Conservation (phyloP, 306 rosid genomes). For the Cicer bijugum region DNA sequence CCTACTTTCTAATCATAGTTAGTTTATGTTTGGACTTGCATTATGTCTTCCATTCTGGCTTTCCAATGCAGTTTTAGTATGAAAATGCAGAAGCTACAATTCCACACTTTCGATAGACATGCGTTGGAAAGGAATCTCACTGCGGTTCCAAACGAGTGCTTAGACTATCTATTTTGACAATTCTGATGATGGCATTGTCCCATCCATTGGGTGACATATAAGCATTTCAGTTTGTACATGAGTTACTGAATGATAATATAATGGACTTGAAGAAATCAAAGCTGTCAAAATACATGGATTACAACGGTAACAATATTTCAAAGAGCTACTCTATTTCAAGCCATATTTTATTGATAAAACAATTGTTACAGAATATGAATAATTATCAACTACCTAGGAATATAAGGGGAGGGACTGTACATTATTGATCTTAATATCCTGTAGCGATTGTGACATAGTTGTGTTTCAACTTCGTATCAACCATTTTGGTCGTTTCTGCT, state of each 20-base stretch:
- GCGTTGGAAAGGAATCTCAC: too few species aligned
- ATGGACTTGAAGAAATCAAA: constrained; percentile 3
- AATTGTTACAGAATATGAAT: constrained; percentile 50
- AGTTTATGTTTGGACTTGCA: too few species aligned
- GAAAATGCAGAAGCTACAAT: too few species aligned
- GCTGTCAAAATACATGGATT: constrained; percentile 11
- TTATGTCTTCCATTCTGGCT: too few species aligned
- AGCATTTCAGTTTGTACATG: constrained; percentile 16
- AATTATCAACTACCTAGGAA: constrained; percentile 46
- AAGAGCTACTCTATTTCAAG: constrained; percentile 26
- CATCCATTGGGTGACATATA: background rate
- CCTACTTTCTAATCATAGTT: too few species aligned
- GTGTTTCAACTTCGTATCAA: constrained; percentile 28
- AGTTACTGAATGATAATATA: background rate
- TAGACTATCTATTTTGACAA: too few species aligned
- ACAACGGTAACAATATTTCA: constrained; percentile 3
- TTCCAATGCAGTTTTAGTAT: too few species aligned
- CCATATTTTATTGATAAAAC: constrained; percentile 37
- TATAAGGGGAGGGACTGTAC: constrained; percentile 42
- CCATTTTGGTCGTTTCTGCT: constrained; percentile 32
- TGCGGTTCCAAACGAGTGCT: too few species aligned
- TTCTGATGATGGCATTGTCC: background rate
- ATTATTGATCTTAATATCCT: constrained; percentile 39
- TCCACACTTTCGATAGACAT: too few species aligned
- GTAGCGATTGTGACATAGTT: constrained; percentile 24